Percentiles rank a stretch among this genome's conserved stretches.
Conservation (phyloP, 331 rosid genomes). For the Arachis monticola region DNA sequence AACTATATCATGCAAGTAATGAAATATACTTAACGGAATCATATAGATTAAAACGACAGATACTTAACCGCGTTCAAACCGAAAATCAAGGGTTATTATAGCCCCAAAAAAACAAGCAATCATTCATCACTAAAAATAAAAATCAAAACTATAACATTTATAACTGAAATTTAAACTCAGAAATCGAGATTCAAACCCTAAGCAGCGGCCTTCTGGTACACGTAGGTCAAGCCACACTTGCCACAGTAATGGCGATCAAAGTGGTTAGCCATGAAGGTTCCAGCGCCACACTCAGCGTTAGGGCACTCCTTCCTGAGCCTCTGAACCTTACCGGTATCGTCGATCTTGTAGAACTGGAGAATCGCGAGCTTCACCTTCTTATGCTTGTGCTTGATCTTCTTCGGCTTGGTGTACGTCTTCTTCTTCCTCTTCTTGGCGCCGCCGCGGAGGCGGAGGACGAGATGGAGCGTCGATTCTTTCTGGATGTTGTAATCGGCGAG, state of each 20-base stretch:
- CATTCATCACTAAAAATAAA: no score
- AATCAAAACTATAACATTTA: neutral
- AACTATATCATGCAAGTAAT: neutral
- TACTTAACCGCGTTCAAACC: neutral
- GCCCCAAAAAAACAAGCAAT: neutral
- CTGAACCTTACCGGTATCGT: no score
- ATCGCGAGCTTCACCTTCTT: no score
- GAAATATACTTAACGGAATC: neutral
- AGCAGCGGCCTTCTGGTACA: slow-evolving; percentile 81
- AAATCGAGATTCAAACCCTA: slow-evolving; percentile 25
- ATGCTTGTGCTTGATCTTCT: slow-evolving; percentile 99
- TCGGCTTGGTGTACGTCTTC: slow-evolving; percentile 98
- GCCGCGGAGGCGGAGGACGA: slow-evolving; percentile 92
- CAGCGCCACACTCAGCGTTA: no score
- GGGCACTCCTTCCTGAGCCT: no score
- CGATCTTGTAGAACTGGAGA: no score
- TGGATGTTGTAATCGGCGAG: slow-evolving; percentile 93
- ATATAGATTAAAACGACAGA: neutral
- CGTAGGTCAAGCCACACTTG: slow-evolving; percentile 89
- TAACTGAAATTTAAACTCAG: neutral
- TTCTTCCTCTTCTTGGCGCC: slow-evolving; percentile 97
- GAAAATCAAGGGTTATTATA: neutral
- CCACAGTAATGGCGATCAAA: slow-evolving; percentile 95
- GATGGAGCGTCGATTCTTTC: slow-evolving; percentile 91
- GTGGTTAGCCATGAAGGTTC: slow-evolving; percentile 94